phyloP scores from a whole-genome alignment of 1,284 basidiomycete species.

The Bjerkandera adusta region DNA sequence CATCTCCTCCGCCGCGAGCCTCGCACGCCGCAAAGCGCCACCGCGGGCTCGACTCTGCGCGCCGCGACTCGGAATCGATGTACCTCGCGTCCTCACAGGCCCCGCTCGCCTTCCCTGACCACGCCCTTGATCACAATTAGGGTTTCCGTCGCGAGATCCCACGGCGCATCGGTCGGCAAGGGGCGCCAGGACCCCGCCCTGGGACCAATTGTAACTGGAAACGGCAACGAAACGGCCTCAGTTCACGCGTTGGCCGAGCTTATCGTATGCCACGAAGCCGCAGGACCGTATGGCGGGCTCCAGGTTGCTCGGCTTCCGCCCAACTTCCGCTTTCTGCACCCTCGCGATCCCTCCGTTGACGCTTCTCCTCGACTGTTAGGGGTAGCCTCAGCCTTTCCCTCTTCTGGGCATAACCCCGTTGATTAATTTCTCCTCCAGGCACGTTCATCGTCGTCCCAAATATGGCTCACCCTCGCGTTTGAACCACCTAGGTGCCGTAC shows the following conservation, averaged over 20 bases:
- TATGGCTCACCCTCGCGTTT: neutral
- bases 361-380: neutral
- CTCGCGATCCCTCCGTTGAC: neutral
- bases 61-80: neutral
- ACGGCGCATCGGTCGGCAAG: constrained; percentile 2
- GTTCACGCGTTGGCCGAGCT: constrained; percentile 7
- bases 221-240: constrained; percentile 2
- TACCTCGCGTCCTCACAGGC: neutral
- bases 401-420: neutral
- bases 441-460: too few species aligned
- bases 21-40: neutral
- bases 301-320: constrained; percentile 9
- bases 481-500: neutral
- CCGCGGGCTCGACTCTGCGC: neutral
- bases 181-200: constrained; percentile 1
- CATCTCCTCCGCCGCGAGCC: neutral
- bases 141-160: neutral
- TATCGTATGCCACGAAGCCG: constrained; percentile 10
- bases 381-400: neutral
- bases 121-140: constrained; percentile 4
- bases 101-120: neutral
- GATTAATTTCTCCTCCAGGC: constrained; percentile 2
- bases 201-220: constrained; percentile 3
- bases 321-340: constrained; percentile 8
- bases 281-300: constrained; percentile 10